Base-by-base conservation (phyloP, 306 rosid species). In the Spatholobus suberectus region DNA sequence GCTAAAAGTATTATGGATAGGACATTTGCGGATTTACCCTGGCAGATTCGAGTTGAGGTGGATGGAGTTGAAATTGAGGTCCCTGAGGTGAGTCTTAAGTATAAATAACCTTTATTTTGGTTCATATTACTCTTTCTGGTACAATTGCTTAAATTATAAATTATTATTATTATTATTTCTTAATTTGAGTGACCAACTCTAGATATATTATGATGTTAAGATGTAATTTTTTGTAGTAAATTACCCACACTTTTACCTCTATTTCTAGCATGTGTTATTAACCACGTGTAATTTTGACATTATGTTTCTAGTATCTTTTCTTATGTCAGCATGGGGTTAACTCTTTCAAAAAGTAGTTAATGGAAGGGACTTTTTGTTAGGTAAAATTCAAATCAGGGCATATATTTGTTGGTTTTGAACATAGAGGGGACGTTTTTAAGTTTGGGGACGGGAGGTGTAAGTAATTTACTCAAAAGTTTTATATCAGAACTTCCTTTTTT, bases 41-140 rank as follows among this genome's bases (percentile, higher is more conserved):
- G 94, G 95, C 93, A 94, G 86, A 90, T 96, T 70, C 95, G 91
- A 65, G 97, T 96, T 78, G 94, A 87, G 79, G 99, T 96, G 80
- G 99, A 96, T 84, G 99, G 98, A 63, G 95, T 92, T 76, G 99
- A 96, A 83, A 84, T 96, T 83, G 99, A 96, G 90, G 99, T 96
- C 85, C 99, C 99, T 82, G 99, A 96, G 92, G 99, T 92, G 87
- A 88, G 91, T 87, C 29, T 51, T 41, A 35, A 20, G 49, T 1
- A 27, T 17, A 61, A 82, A 52, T 75, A 78, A 41, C n/a, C 74
- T 82, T 47, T 49, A 70, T 32, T 65, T 73, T 57, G 44, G 46
- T 67, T 54, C 52, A 47, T 46, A 38, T 57, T 26, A 43, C 44
- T 75, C 61, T 63, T 44, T 70, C 6, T 20, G 34, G 21, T 58